Evolutionary conservation across 805 yeast species (phyloP).

Genomic region (Maudiozyma pseudohumilis): DNA sequence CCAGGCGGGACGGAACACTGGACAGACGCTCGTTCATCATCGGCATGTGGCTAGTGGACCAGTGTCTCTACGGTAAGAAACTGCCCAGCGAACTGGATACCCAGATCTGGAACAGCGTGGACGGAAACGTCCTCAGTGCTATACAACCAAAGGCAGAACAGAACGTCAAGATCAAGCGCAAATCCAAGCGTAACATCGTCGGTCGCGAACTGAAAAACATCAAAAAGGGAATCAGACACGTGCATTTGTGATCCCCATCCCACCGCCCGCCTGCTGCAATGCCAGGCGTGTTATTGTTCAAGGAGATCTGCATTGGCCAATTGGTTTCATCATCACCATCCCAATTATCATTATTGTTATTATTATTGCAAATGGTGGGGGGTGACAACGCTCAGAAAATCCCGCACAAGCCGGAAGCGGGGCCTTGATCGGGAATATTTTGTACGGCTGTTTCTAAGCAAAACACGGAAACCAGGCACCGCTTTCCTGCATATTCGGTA

Average conservation of each 20-base stretch:
- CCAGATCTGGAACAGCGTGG: conserved; percentile 73
- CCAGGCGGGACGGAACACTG: conserved; percentile 59
- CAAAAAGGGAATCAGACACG: conserved; percentile 23
- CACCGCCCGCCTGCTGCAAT: too few species aligned
- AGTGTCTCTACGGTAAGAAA: conserved; percentile 87
- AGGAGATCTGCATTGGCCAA: too few species aligned
- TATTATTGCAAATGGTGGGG: too few species aligned
- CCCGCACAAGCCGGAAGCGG: too few species aligned
- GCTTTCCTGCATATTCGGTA: too few species aligned
- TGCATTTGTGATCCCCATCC: conserved; percentile 16
- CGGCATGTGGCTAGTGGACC: conserved; percentile 98
- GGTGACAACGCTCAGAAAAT: too few species aligned
- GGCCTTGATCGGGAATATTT: too few species aligned
- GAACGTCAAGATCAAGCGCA: conserved; percentile 13
- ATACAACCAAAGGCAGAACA: conserved; percentile 6
- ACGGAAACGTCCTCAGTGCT: conserved; percentile 15
- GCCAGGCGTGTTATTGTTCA: too few species aligned
- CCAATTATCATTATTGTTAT: too few species aligned
- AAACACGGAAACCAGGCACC: too few species aligned
- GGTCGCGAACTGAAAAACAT: conserved; percentile 21
- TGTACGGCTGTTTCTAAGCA: too few species aligned
- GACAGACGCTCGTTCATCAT: conserved; percentile 76
- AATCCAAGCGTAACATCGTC: conserved; percentile 13
- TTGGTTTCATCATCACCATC: too few species aligned
- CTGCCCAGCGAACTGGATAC: conserved; percentile 62